phyloP scores from a whole-genome alignment of 2,329 filamentous ascomycete genomes.

The Sclerotinia spermophila region DNA sequence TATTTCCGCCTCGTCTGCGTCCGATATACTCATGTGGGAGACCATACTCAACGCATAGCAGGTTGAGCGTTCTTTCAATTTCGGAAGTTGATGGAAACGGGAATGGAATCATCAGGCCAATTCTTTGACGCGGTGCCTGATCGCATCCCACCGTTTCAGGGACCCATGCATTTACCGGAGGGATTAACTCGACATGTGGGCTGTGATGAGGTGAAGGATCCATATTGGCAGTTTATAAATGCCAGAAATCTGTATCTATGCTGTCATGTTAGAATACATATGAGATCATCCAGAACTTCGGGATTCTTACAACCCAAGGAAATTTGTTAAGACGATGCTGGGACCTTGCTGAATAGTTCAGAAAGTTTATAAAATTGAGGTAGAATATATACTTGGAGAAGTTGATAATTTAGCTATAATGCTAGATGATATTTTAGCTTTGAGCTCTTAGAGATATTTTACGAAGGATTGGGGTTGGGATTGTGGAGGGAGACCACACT shows the following conservation, averaged over 20 bases:
- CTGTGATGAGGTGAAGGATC: background rate
- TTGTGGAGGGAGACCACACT: too few species aligned
- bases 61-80: background rate
- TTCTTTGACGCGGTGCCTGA: background rate
- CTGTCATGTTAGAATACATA: background rate
- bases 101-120: background rate
- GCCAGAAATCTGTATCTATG: background rate
- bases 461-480: background rate
- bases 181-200: background rate
- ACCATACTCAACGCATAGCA: background rate
- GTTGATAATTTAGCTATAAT: background rate
- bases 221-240: background rate
- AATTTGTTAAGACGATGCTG: fast-evolving
- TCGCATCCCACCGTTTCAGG: background rate
- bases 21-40: background rate
- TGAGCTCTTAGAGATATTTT: background rate
- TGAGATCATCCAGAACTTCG: background rate
- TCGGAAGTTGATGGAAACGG: background rate
- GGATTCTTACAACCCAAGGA: background rate
- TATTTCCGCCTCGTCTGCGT: background rate
- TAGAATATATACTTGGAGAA: background rate
- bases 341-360: background rate
- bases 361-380: background rate
- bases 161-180: background rate
- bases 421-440: background rate